phyloP scores from a whole-genome alignment of 768 basidiomycete species.

The Coprinellus aureogranulatus region DNA sequence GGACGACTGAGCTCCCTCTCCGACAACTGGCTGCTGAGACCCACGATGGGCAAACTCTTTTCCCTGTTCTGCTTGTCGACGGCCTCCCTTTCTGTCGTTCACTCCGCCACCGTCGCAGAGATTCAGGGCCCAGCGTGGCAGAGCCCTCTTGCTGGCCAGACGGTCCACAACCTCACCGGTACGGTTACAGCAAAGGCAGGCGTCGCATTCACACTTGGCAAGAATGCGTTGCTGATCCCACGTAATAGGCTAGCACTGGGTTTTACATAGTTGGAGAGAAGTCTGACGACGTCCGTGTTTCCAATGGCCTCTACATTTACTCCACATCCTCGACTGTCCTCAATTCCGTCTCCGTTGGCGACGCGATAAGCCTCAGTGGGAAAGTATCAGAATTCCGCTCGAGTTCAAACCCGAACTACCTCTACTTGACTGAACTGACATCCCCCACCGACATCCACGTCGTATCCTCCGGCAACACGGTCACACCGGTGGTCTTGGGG shows the following conservation, averaged over 20 bases:
- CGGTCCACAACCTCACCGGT: slow-evolving; percentile 47
- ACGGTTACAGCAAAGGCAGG: slow-evolving; percentile 53
- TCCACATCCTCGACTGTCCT: slow-evolving; percentile 37
- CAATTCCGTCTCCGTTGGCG: slow-evolving; percentile 43
- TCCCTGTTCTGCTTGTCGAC: slow-evolving; percentile 27
- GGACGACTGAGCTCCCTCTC: slow-evolving; percentile 5
- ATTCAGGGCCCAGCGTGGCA: slow-evolving; percentile 50
- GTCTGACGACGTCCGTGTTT: slow-evolving; percentile 43
- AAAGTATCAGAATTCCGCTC: slow-evolving; percentile 52
- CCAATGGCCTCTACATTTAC: slow-evolving; percentile 52
- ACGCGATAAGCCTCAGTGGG: slow-evolving; percentile 44
- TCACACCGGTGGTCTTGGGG: slow-evolving; percentile 51
- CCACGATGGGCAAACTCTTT: slow-evolving; percentile 30
- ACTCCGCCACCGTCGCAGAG: slow-evolving; percentile 42
- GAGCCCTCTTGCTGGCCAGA: slow-evolving; percentile 45
- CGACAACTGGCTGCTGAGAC: slow-evolving; percentile 7
- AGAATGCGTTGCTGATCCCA: not conserved
- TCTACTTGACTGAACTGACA: slow-evolving; percentile 48
- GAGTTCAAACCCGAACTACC: slow-evolving; percentile 38
- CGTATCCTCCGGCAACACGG: slow-evolving; percentile 43
- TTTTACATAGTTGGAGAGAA: slow-evolving; percentile 49
- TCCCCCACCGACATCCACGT: slow-evolving; percentile 43
- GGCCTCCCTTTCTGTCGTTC: slow-evolving; percentile 24
- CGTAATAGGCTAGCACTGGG: slow-evolving; percentile 41
- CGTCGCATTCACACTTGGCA: not conserved